Conservation (phyloP, 176 grass and related monocot genomes). For the Ensete glaucum region DNA sequence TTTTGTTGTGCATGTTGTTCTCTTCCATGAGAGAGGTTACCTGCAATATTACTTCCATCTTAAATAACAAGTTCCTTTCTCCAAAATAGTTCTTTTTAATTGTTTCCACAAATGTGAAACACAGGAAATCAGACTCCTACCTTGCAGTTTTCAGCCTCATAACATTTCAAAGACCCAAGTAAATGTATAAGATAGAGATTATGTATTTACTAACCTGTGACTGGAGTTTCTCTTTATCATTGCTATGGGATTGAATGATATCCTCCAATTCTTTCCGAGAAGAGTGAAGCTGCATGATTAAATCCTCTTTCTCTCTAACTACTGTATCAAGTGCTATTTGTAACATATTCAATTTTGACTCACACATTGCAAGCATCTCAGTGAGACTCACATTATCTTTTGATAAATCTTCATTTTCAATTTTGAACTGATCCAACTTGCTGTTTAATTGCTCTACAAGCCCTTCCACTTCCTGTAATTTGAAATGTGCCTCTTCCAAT, state of each 20-base stretch:
- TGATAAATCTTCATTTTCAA: constrained; percentile 50
- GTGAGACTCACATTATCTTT: constrained; percentile 43
- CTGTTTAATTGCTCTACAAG: constrained; percentile 32
- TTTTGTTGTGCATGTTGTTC: constrained; percentile 57
- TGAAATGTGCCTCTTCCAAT: constrained; percentile 4
- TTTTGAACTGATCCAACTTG: constrained; percentile 32
- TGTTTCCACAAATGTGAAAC: not conserved
- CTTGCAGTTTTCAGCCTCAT: not conserved
- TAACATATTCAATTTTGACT: constrained; percentile 61
- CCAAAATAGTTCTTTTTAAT: not conserved
- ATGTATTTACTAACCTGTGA: not conserved
- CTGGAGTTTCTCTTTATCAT: constrained; percentile 11
- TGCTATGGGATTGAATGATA: constrained; percentile 34
- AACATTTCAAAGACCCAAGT: not conserved
- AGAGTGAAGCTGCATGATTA: not conserved
- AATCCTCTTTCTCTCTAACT: constrained; percentile 50
- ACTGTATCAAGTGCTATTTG: constrained; percentile 37
- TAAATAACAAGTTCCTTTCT: constrained; percentile 9
- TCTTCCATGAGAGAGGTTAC: constrained; percentile 52
- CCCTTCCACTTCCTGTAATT: constrained; percentile 35
- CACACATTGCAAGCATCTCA: constrained; percentile 39
- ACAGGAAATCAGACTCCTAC: not conserved
- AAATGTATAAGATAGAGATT: not conserved
- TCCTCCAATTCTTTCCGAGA: constrained; percentile 43
- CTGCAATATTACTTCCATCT: constrained; percentile 26